These are phyloP conservation scores for Trichocladium uniseriatum DNA, from an alignment of 495 filamentous ascomycete genomes.

Conservation along the genomic window DNA sequence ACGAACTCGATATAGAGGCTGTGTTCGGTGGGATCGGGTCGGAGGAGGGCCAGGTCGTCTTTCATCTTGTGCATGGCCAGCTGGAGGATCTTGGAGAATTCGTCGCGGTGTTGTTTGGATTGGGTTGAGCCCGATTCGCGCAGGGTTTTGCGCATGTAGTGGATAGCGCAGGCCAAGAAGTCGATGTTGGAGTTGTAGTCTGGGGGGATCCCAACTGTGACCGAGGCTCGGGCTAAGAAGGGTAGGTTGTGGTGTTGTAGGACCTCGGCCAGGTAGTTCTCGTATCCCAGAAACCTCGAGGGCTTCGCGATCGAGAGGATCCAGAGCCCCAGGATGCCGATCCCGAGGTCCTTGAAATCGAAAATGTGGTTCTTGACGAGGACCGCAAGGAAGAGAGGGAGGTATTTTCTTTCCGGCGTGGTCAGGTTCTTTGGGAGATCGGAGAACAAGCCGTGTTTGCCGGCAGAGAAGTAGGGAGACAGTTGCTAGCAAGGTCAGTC, in stretches of 20 bases:
- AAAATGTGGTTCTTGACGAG: conserved; percentile 32
- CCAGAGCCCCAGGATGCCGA: conserved; percentile 30
- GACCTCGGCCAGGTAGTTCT: conserved; percentile 34
- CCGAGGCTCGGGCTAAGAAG: conserved; percentile 25
- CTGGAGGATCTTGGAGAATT: conserved; percentile 30
- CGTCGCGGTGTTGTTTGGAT: conserved; percentile 20
- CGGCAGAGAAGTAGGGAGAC: conserved; percentile 31
- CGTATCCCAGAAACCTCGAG: conserved; percentile 25
- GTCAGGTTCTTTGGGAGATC: conserved; percentile 23
- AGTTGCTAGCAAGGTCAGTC: conserved; percentile 23
- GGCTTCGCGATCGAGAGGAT: conserved; percentile 34
- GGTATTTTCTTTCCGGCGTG: conserved; percentile 25
- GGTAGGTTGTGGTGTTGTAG: conserved; percentile 26
- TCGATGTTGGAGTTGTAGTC: conserved; percentile 35
- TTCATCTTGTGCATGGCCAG: conserved; percentile 42
- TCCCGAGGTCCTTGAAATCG: conserved; percentile 32
- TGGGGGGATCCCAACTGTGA: conserved; percentile 20
- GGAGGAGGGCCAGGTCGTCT: conserved; percentile 30
- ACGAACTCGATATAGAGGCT: conserved; percentile 35
- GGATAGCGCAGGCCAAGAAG: conserved; percentile 30
- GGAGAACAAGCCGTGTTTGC: conserved; percentile 33
- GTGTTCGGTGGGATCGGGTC: conserved; percentile 25
- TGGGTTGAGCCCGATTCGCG: conserved; percentile 16
- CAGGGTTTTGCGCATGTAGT: conserved; percentile 36
- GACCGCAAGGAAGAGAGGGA: conserved; percentile 33